Base-by-base conservation (phyloP, 2,329 filamentous ascomycete species). In the Fonsecaea pugnacius region DNA sequence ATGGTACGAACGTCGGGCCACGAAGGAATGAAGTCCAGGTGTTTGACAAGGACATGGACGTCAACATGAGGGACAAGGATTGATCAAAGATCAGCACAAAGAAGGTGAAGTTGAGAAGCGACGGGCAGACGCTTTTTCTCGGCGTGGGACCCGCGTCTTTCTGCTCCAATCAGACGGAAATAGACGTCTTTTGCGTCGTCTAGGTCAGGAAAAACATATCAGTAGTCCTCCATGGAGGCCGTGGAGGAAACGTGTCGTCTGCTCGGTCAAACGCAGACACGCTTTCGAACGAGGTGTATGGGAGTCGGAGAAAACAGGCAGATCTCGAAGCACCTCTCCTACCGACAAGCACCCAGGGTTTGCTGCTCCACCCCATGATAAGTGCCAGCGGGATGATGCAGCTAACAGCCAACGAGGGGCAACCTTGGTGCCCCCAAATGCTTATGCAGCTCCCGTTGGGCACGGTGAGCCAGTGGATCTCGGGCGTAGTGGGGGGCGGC, bases 241-340 rank as follows among this genome's bases (percentile, higher is more conserved):
- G 10, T 30, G 40, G 35, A 35, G 30, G 30, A 30, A 52, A 50
- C 43, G 36, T 59, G 40, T 56, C 36, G 46, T 48, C 52, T 5
- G 32, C 48, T 60, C 38, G 53, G 64, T 33, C 64, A 62, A 66
- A 62, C 60, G 57, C 60, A 63, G 52, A 36, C 43, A 48, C 43
- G 43, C 18, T 48, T 38, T 24, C 18, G 53, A 50, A 51, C n/a
- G 53, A 51, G 53, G 43, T 48, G 24, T 63, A 30, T 38, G 38
- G 36, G 14, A 63, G 57, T 66, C 64, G 64, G 64, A 52, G 64
- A 58, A 66, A 66, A 54, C 64, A 66, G 64, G 64, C 64, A 66
- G 60, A 58, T 61, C 40, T 51, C 38, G 52, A 48, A 21, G 33
- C 32, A 36, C 27, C 16, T 55, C 30, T 36, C 30, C 14, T 9